These are phyloP conservation scores for Flaveria brownii DNA, from an alignment of 129 eudicot species.

Conservation along the genomic window DNA sequence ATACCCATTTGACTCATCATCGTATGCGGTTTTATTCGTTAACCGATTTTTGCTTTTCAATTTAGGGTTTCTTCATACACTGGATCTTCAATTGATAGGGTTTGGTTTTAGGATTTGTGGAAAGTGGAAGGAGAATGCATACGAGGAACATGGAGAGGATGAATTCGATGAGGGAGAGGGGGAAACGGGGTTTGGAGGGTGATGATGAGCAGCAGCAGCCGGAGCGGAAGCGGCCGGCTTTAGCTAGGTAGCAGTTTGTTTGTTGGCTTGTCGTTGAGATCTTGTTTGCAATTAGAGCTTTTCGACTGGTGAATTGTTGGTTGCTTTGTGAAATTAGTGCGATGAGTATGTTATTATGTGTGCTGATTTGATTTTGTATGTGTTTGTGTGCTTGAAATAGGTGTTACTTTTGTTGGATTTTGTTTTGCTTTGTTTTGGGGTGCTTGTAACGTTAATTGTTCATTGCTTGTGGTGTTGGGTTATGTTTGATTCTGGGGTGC, in stretches of 20 bases:
- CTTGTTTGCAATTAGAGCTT: constrained; percentile 6
- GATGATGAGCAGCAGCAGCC: constrained; percentile 72
- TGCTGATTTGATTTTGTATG: not conserved
- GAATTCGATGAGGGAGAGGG: constrained; percentile 78
- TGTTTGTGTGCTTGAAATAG: constrained; percentile 16
- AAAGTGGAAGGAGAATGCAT: constrained; percentile 55
- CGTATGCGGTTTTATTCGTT: not conserved
- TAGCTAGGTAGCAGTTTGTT: constrained; percentile 67
- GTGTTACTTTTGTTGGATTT: not conserved
- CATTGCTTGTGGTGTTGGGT: not conserved
- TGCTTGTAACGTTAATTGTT: not conserved
- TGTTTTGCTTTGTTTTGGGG: not conserved
- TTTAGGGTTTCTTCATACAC: constrained; percentile 18
- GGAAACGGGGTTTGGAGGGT: constrained; percentile 72
- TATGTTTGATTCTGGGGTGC: not conserved
- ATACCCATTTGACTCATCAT: constrained; percentile 17
- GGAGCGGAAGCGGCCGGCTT: constrained; percentile 84
- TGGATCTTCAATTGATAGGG: constrained; percentile 7
- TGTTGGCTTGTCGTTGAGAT: constrained; percentile 27
- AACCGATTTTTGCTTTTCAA: not conserved
- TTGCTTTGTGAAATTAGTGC: not conserved
- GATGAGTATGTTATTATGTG: not conserved
- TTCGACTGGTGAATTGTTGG: not conserved
- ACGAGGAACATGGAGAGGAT: constrained; percentile 90
- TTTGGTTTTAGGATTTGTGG: constrained; percentile 16